Conservation (phyloP, 2,329 filamentous ascomycete genomes). For the Cordyceps tenuipes region DNA sequence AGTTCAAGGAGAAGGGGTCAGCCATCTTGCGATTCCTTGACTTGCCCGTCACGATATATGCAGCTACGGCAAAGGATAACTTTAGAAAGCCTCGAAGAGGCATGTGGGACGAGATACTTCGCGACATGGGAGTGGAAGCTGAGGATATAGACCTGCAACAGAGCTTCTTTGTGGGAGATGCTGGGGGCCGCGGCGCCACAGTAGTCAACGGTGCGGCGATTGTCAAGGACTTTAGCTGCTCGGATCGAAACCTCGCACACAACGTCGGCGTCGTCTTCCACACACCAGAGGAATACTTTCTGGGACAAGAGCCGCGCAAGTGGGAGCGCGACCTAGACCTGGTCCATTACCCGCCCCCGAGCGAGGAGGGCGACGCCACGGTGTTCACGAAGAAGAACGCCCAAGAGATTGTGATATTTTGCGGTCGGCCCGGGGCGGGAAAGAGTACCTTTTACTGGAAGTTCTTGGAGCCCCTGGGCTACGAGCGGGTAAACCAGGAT, state of each 20-base stretch:
- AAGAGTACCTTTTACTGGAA: constrained; percentile 89
- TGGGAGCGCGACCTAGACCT: constrained; percentile 69
- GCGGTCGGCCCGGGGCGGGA: constrained; percentile 79
- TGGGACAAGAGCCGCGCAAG: constrained; percentile 54
- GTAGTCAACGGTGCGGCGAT: constrained; percentile 18
- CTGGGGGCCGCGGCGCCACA: constrained; percentile 50
- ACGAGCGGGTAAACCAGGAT: constrained; percentile 86
- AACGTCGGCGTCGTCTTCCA: constrained; percentile 75
- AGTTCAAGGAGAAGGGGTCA: constrained; percentile 76
- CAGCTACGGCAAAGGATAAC: constrained; percentile 71
- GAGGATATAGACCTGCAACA: constrained; percentile 56
- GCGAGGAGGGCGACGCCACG: constrained; percentile 23
- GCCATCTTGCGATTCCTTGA: constrained; percentile 63
- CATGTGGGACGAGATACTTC: constrained; percentile 67
- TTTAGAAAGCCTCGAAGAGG: constrained; percentile 81
- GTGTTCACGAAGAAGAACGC: constrained; percentile 53
- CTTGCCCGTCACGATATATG: constrained; percentile 73
- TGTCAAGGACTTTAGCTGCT: constrained; percentile 56
- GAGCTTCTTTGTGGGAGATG: constrained; percentile 88
- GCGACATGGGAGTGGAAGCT: constrained; percentile 51
- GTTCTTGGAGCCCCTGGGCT: constrained; percentile 67
- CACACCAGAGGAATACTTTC: constrained; percentile 90
- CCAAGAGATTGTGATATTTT: constrained; percentile 74
- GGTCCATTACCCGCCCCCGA: constrained; percentile 39
- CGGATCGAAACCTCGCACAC: constrained; percentile 70